Evolutionary conservation across 2,329 filamentous ascomycete species (phyloP).

Genomic region (Fusarium sp.): DNA sequence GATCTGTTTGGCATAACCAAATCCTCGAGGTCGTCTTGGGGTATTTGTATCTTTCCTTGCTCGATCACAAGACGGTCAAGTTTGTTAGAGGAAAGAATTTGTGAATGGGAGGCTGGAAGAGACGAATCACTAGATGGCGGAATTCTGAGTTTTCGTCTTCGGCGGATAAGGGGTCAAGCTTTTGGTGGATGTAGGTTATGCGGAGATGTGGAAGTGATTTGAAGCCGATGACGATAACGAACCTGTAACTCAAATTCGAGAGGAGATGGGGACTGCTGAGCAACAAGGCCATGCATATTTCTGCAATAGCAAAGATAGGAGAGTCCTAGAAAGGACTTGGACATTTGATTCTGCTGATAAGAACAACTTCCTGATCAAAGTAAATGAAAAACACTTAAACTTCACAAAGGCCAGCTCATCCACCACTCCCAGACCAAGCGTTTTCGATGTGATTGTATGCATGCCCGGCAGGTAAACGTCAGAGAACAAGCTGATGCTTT

Average conservation of each 20-base stretch:
- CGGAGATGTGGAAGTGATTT: conserved; percentile 1
- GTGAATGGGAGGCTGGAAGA: conserved; percentile 9
- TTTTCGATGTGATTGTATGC: neutral
- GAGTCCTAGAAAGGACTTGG: no score
- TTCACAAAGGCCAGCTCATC: no score
- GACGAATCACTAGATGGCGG: conserved; percentile 3
- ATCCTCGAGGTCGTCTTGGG: conserved; percentile 5
- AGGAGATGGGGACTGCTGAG: neutral
- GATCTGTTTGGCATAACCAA: conserved; percentile 21
- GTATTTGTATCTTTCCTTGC: conserved; percentile 31
- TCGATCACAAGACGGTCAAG: neutral
- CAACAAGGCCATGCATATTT: neutral
- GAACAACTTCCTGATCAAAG: no score
- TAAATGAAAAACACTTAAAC: no score
- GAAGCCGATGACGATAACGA: conserved; percentile 28
- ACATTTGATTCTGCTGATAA: no score
- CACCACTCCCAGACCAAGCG: no score
- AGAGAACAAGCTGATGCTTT: neutral
- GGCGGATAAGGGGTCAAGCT: conserved; percentile 12
- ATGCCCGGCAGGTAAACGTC: neutral
- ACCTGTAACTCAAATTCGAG: neutral
- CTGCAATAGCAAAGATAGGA: neutral
- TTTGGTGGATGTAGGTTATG: conserved; percentile 8
- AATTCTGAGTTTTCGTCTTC: conserved; percentile 12
- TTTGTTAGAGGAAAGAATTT: neutral